Conservation (phyloP, 495 filamentous ascomycete species). For the Chaetomium cochliodes region DNA sequence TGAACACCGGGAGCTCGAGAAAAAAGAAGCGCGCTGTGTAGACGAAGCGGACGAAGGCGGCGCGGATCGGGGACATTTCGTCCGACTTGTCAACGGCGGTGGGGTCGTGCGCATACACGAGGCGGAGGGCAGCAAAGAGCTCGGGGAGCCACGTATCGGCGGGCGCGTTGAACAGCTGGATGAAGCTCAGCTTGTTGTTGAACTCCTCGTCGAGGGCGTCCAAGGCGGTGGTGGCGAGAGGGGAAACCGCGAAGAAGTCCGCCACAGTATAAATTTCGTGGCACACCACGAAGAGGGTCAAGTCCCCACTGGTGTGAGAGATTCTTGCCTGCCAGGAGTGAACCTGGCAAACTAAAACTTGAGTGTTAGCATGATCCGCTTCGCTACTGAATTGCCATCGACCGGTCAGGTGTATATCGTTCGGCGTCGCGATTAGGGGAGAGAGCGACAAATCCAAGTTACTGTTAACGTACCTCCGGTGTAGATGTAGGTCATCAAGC, state of each 20-base stretch:
- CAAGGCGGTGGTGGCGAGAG: constrained; percentile 29
- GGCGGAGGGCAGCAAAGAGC: constrained; percentile 27
- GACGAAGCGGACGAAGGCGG: constrained; percentile 23
- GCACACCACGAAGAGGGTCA: constrained; percentile 30
- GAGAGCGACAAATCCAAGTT: too few species aligned
- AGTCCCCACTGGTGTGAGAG: background rate
- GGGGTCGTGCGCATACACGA: constrained; percentile 26
- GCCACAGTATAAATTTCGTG: constrained; percentile 30
- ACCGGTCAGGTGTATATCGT: too few species aligned
- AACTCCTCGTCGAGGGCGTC: constrained; percentile 26
- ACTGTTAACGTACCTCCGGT: constrained; percentile 23
- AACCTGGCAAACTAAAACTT: constrained; percentile 26
- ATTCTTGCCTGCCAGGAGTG: constrained; percentile 5
- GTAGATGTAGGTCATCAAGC: constrained; percentile 33
- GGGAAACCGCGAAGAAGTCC: constrained; percentile 31
- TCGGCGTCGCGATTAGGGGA: too few species aligned
- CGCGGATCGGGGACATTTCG: constrained; percentile 14
- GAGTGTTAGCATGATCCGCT: background rate
- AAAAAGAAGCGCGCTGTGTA: constrained; percentile 30
- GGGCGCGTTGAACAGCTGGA: constrained; percentile 26
- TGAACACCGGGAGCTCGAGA: constrained; percentile 23
- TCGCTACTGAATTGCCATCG: too few species aligned
- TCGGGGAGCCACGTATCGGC: constrained; percentile 28
- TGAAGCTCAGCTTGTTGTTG: constrained; percentile 17
- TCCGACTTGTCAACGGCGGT: background rate